Evolutionary conservation across 805 yeast genomes (phyloP), one percentile per base, ranked within the genome.

Genomic region (Kodamaea nitidulidarum): DNA sequence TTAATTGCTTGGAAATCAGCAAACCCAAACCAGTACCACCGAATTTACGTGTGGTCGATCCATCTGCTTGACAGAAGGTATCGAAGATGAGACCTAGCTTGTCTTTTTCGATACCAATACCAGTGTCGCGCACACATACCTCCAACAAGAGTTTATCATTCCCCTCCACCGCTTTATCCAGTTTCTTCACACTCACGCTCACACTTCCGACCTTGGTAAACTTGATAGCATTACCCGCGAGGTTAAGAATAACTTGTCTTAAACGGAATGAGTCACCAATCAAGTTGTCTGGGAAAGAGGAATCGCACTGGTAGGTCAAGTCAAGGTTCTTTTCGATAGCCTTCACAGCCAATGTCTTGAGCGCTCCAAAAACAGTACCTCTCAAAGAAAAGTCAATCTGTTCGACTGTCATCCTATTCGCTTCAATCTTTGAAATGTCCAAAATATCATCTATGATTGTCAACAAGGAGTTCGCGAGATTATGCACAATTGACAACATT

Each of bases 11-110:
- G 7, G 95, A 88, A 58, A 87, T 87, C 2, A 95, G 84, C 40
- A 87, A 70, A 12, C 96, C 96, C 33, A 87, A 70, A 47, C 96
- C 96, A 3, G 95, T 88, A 54, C 96, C 96, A 52, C 95, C 96
- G 58, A 87, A 88, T 60, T 86, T 86, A 58, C 95, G 76, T 1
- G 95, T 87, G 2, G 95, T 87, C 4, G 95, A 85, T 30, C 96
- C 96, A 63, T 87, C 96, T 7, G 95, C 95, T 60, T 87, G 95
- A 49, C 95, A 84, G 66, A 87, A 87, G 2, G 91, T 87, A 54
- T 87, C 95, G 54, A 87, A 87, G 50, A 87, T 88, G 30, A 88
- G 71, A 22, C 87, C 95, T 26, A 87, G 69, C 55, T 87, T 87
- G 53, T 88, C 95, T 54, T 78, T 79, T 52, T 82, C 87, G 50